Conservation (phyloP, 768 basidiomycete genomes). For the Mycena venus region DNA sequence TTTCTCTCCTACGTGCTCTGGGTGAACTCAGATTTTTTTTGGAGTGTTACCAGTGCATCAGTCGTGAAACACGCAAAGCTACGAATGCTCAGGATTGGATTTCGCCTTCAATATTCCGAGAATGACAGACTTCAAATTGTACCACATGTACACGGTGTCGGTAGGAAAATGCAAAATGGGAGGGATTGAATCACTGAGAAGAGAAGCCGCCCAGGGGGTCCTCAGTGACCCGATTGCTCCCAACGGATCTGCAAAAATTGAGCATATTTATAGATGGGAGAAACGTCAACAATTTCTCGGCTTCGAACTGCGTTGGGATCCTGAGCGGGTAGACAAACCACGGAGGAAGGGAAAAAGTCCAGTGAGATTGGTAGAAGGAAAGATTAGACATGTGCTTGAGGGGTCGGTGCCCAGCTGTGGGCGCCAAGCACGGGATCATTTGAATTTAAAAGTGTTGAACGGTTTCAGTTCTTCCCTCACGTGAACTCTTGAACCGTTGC, state of each 20-base stretch:
- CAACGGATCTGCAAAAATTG: background rate
- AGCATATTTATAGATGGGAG: background rate
- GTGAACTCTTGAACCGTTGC: too few species aligned
- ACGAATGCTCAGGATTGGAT: too few species aligned
- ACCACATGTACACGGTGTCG: too few species aligned
- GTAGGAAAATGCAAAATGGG: too few species aligned
- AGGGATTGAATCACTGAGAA: background rate
- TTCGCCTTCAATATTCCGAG: too few species aligned
- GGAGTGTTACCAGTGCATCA: too few species aligned
- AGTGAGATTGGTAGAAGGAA: background rate
- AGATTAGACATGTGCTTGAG: background rate
- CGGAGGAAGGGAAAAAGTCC: background rate
- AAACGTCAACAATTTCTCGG: background rate
- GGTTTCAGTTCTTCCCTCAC: background rate
- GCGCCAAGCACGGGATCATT: background rate
- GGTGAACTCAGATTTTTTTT: too few species aligned
- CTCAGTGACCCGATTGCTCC: background rate
- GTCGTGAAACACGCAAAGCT: too few species aligned
- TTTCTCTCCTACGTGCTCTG: too few species aligned
- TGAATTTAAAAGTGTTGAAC: background rate
- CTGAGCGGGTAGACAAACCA: background rate
- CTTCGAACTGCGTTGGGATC: background rate
- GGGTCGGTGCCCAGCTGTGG: background rate
- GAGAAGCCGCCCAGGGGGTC: background rate
- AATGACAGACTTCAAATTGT: too few species aligned